Percentiles rank a stretch among this genome's conserved stretches.
Evolutionary conservation across 225 moss, liverwort and hornwort genomes (phyloP).

Genomic region (Asterella californica): DNA sequence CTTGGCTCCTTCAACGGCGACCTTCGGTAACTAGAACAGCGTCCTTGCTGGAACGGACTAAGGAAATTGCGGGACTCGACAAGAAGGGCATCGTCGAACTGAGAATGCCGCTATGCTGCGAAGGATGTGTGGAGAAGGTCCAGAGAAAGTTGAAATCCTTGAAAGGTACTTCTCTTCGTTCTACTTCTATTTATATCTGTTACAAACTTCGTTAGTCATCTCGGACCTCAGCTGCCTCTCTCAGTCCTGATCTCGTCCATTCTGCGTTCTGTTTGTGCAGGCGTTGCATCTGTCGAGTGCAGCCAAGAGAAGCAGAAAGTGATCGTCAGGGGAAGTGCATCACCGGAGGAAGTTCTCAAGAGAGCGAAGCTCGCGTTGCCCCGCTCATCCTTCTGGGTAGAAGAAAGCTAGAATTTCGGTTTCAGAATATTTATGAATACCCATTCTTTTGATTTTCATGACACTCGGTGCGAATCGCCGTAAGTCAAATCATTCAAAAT

Average conservation of each 20-base stretch:
- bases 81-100: constrained; percentile 17
- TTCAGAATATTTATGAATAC: background rate
- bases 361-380: constrained; percentile 3
- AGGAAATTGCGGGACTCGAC: background rate
- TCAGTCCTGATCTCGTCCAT: background rate
- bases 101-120: constrained; percentile 23
- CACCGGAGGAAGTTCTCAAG: constrained; percentile 10
- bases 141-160: constrained; percentile 7
- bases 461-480: background rate
- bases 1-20: constrained; percentile 7
- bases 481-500: background rate
- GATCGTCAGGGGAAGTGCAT: constrained; percentile 6
- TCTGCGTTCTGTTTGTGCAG: background rate
- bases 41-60: background rate
- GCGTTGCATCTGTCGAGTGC: constrained; percentile 20
- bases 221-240: too few species aligned
- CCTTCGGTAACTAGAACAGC: background rate
- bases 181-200: background rate
- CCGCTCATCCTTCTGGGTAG: constrained; percentile 13
- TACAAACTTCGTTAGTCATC: too few species aligned
- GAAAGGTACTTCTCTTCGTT: background rate
- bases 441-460: background rate
- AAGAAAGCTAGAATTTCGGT: background rate
- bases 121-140: constrained; percentile 19
- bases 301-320: constrained; percentile 17